Conservation (phyloP, 164 flowering plant genomes). For the Tetrastigma voinierianum region DNA sequence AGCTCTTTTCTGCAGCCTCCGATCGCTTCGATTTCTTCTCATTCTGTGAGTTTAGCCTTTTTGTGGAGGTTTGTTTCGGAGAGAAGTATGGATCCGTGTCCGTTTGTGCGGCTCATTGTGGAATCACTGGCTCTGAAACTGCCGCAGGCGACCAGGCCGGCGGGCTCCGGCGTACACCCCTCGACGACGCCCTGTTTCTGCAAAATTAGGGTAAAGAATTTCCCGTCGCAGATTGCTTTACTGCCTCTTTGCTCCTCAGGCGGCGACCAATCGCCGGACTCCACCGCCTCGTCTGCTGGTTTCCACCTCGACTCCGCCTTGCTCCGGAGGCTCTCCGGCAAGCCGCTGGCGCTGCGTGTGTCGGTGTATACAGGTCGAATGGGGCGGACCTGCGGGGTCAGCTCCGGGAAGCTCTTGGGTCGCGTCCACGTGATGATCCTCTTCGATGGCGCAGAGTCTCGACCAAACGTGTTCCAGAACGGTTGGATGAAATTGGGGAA, state of each 20-base stretch:
- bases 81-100: slow-evolving; percentile 81
- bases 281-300: slow-evolving; percentile 38
- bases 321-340: slow-evolving; percentile 54
- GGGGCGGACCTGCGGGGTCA: slow-evolving; percentile 65
- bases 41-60: not conserved
- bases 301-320: slow-evolving; percentile 66
- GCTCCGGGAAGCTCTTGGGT: slow-evolving; percentile 57
- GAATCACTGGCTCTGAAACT: slow-evolving; percentile 82
- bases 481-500: slow-evolving; percentile 80
- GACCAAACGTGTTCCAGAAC: slow-evolving; percentile 49
- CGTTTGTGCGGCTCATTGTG: slow-evolving; percentile 68
- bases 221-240: slow-evolving; percentile 71
- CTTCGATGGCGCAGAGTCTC: slow-evolving; percentile 31
- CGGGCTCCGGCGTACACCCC: slow-evolving; percentile 56
- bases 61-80: no score
- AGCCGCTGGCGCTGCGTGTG: slow-evolving; percentile 43
- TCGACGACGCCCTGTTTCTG: slow-evolving; percentile 76
- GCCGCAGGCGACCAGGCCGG: slow-evolving; percentile 44
- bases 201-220: slow-evolving; percentile 52
- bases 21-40: not conserved
- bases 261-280: slow-evolving; percentile 38
- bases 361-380: slow-evolving; percentile 62
- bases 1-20: slow-evolving; percentile 6
- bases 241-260: slow-evolving; percentile 48
- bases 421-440: slow-evolving; percentile 42